phyloP scores from a whole-genome alignment of 2,329 filamentous ascomycete species.

The Zymoseptoria ardabiliae region DNA sequence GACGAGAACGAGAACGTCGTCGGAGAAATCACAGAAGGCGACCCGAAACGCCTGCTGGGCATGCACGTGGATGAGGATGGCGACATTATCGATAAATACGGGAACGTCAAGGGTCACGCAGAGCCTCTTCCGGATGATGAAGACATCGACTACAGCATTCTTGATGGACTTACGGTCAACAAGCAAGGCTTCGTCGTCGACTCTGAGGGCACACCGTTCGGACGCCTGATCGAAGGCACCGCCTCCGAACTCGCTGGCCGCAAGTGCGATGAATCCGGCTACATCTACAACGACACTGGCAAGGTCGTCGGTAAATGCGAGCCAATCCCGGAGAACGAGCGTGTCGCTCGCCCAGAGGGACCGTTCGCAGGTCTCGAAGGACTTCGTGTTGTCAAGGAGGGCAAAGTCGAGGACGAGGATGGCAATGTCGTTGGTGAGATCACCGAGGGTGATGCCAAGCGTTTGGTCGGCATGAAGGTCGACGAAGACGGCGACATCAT shows the following conservation, averaged over 20 bases:
- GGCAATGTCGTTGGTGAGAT: constrained; percentile 69
- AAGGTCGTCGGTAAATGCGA: constrained; percentile 52
- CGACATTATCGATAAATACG: constrained; percentile 54
- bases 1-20: constrained; percentile 67
- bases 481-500: constrained; percentile 78
- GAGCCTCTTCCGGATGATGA: constrained; percentile 45
- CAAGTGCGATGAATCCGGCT: constrained; percentile 49
- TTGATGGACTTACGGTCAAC: constrained; percentile 49
- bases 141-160: constrained; percentile 44
- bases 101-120: constrained; percentile 54
- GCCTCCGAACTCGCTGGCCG: constrained; percentile 49
- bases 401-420: constrained; percentile 69
- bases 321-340: constrained; percentile 51
- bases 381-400: constrained; percentile 60
- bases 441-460: constrained; percentile 62
- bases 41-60: constrained; percentile 53
- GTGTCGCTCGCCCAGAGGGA: constrained; percentile 52
- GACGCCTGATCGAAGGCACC: constrained; percentile 50
- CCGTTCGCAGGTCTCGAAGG: constrained; percentile 61
- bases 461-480: constrained; percentile 63
- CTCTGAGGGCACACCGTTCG: constrained; percentile 47
- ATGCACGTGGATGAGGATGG: constrained; percentile 56
- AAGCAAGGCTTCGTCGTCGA: constrained; percentile 53
- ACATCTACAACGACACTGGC: constrained; percentile 50
- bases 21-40: constrained; percentile 50